Base-by-base conservation (phyloP, 495 filamentous ascomycete genomes). In the Baudoinia panamericana region DNA sequence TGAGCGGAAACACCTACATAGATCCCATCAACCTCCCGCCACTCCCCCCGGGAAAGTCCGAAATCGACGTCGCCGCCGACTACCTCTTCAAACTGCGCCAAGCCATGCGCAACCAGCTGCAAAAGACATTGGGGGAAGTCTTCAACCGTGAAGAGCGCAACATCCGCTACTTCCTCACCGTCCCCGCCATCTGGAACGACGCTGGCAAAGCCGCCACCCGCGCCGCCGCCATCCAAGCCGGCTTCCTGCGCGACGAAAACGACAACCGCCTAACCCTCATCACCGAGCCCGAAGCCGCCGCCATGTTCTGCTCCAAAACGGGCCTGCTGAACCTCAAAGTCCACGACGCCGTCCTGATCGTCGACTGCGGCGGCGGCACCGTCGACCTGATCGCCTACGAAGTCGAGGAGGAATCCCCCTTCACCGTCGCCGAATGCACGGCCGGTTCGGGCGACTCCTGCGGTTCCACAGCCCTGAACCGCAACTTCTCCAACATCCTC, bases 301-400 rank as follows among this genome's bases (percentile, higher is more conserved):
- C 77, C 29, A 68, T 81, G 45, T 82, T 81, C 64, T 82, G 78
- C 54, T 73, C 77, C 43, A 81, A 81, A 64, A 78, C 78, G 9
- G 78, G 78, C 36, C 65, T 82, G 9, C 63, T 82, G 29, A 80
- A 82, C 58, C 65, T 82, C 51, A 82, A 82, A 61, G 66, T 80
- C 3, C 74, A 79, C 57, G 78, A 82, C 55, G 77, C 78, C 27
- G 73, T 82, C 8, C 65, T 82, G 13, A 81, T 82, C 52, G 78
- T 82, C 49, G 77, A 81, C 58, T 82, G 78, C 56, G 78, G 78
- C 61, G 77, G 77, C 59, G 77, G 77, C 46, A 81, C 77, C 18
- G 77, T 81, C 47, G 78, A 82, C 68, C 63, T 82, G 57, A 82
- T 82, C 56, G 77, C 78, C 4, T 82, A 82, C 56, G 77, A 82